phyloP scores from a whole-genome alignment of 129 eudicot genomes.

The Daucus carota region DH1_v3.0 NC_030386.2:4999501-5000000 shows the following conservation, averaged over 20 bases:
- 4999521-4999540: too few species aligned
- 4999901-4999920: not conserved
- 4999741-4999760: not conserved
- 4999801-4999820: slow-evolving; percentile 92
- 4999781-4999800: slow-evolving; percentile 91
- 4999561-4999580: too few species aligned
- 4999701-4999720: not conserved
- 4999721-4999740: not conserved
- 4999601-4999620: too few species aligned
- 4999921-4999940: not conserved
- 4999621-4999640: too few species aligned
- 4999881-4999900: too few species aligned
- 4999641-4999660: too few species aligned
- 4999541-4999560: too few species aligned
- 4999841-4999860: slow-evolving; percentile 87
- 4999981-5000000: not conserved
- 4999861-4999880: too few species aligned
- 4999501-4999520: too few species aligned
- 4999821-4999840: slow-evolving; percentile 97
- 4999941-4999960: not conserved
- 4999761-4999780: not conserved
- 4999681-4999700: too few species aligned
- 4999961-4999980: not conserved
- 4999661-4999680: too few species aligned
- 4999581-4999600: too few species aligned